phyloP scores from a whole-genome alignment of 192 early-diverging fungal genomes.

The Podila horticola region DNA sequence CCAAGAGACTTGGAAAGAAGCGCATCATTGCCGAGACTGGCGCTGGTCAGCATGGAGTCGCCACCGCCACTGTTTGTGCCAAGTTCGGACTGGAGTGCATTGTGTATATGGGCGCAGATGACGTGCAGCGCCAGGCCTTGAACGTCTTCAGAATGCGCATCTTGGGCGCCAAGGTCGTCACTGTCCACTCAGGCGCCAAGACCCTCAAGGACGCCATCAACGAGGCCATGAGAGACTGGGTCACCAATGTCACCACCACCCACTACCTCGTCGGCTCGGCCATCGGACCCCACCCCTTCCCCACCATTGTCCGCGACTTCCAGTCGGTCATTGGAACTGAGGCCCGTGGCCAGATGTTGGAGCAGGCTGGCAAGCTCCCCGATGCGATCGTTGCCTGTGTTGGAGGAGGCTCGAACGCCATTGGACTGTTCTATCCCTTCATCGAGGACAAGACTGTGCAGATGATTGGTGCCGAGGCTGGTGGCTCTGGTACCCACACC shows the following conservation, averaged over 20 bases:
- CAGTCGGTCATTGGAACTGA: constrained; percentile 97
- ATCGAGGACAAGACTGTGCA: constrained; percentile 85
- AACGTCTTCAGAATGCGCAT: constrained; percentile 97
- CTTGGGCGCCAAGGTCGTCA: constrained; percentile 92
- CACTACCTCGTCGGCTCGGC: constrained; percentile 98
- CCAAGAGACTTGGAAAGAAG: constrained; percentile 94
- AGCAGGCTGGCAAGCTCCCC: constrained; percentile 85
- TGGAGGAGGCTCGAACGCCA: constrained; percentile 97
- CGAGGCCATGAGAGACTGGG: constrained; percentile 99
- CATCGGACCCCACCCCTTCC: constrained; percentile 98
- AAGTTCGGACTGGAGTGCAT: constrained; percentile 97
- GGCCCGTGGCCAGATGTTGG: constrained; percentile 84
- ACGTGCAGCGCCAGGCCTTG: constrained; percentile 91
- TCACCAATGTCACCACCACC: constrained; percentile 92
- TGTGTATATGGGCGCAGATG: constrained; percentile 98
- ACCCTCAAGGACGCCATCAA: constrained; percentile 99
- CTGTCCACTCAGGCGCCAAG: constrained; percentile 74
- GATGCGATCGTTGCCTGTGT: constrained; percentile 97
- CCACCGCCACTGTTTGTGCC: constrained; percentile 97
- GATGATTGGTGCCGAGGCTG: constrained; percentile 95
- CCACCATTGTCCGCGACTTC: constrained; percentile 96
- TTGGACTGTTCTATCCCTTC: constrained; percentile 98
- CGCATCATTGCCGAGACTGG: constrained; percentile 99
- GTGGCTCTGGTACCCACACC: constrained; percentile 87
- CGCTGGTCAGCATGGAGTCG: constrained; percentile 98